phyloP scores from a whole-genome alignment of 108 stramenopile species.

The Cyclotella atomus region DNA sequence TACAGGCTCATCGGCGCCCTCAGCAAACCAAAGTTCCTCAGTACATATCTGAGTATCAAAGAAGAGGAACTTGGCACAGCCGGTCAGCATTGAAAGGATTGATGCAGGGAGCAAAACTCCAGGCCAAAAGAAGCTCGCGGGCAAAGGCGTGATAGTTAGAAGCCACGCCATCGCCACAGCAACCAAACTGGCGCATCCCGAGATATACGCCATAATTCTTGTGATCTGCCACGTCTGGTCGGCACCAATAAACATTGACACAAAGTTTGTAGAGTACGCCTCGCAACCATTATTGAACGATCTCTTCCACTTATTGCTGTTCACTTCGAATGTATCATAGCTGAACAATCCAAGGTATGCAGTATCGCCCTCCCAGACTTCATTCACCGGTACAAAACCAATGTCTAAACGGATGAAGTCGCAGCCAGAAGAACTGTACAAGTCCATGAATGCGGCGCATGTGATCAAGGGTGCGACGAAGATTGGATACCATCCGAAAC shows the following conservation, averaged over 20 bases:
- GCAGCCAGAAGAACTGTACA: conserved; percentile 71
- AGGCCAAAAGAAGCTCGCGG: conserved; percentile 77
- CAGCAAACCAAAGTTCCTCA: conserved; percentile 60
- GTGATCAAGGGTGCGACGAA: conserved; percentile 73
- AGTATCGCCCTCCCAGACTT: conserved; percentile 45
- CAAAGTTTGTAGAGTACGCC: conserved; percentile 57
- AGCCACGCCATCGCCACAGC: conserved; percentile 65
- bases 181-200: conserved; percentile 51
- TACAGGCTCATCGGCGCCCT: conserved; percentile 38
- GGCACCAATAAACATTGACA: conserved; percentile 51
- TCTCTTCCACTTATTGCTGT: conserved; percentile 28
- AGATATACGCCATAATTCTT: conserved; percentile 71
- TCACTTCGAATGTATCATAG: conserved; percentile 16
- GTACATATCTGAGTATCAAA: conserved; percentile 69
- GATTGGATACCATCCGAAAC: conserved; percentile 83
- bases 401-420: conserved; percentile 77
- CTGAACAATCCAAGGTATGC: conserved; percentile 24
- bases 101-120: conserved; percentile 68
- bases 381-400: conserved; percentile 71
- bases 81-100: conserved; percentile 65
- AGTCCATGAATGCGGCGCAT: conserved; percentile 59
- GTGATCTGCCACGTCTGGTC: conserved; percentile 75
- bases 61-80: conserved; percentile 77
- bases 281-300: conserved; percentile 53
- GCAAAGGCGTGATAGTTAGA: conserved; percentile 69